These are phyloP conservation scores for Chlorella sp. DNA, from an alignment of 139 green algal genomes.

Conservation along the genomic window DNA sequence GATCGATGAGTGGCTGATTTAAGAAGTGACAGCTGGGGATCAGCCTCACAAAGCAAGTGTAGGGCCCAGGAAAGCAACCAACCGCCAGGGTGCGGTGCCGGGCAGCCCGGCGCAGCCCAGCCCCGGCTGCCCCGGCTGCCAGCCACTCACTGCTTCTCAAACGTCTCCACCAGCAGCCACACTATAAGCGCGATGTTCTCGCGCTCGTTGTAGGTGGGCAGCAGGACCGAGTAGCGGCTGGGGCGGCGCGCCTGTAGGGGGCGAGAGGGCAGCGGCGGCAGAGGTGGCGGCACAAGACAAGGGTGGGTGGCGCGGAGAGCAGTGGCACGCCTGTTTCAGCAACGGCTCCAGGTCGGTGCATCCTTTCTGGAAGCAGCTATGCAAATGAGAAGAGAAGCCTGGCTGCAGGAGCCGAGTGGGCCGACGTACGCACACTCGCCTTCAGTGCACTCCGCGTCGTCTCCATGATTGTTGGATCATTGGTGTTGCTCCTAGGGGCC, in stretches of 20 bases:
- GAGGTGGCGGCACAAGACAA: not conserved
- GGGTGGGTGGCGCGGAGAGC: not conserved
- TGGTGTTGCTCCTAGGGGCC: not conserved
- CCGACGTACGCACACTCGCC: not conserved
- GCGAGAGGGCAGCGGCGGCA: too few species aligned
- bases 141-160: conserved; percentile 50
- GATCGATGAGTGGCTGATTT: not conserved
- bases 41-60: not conserved
- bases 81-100: not conserved
- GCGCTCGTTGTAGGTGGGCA: conserved; percentile 97
- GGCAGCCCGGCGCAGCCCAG: not conserved
- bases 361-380: too few species aligned
- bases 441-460: not conserved
- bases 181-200: conserved; percentile 91
- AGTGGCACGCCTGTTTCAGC: too few species aligned
- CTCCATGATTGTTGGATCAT: not conserved
- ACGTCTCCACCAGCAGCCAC: conserved; percentile 84
- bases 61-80: not conserved
- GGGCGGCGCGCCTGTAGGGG: not conserved
- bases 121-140: not conserved
- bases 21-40: too few species aligned
- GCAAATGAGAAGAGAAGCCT: not conserved
- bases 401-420: not conserved
- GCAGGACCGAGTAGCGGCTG: conserved; percentile 81
- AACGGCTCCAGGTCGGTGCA: too few species aligned